phyloP scores from a whole-genome alignment of 768 basidiomycete genomes.

The Xerocomellus chrysenteron region DNA sequence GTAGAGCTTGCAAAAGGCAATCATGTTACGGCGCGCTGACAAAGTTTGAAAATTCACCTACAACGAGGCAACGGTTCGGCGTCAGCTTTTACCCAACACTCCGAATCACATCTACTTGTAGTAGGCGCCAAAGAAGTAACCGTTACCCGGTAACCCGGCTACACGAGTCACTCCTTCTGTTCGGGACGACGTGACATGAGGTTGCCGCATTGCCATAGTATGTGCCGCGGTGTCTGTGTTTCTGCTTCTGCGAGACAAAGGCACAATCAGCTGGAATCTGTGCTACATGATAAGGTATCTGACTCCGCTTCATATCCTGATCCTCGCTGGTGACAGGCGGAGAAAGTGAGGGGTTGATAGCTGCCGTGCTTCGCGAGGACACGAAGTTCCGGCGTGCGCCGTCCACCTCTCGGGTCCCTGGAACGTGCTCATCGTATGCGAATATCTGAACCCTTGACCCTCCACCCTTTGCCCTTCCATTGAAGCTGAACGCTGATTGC shows the following conservation, averaged over 20 bases:
- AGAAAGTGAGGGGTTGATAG: background rate
- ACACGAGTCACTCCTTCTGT: background rate
- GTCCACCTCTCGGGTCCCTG: slow-evolving; percentile 6
- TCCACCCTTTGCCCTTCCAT: slow-evolving; percentile 3
- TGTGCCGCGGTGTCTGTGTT: background rate
- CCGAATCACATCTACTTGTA: background rate
- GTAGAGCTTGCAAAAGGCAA: background rate
- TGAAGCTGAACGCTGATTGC: background rate
- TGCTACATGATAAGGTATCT: background rate
- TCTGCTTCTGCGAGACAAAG: too few relatives aligned
- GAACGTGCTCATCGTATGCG: slow-evolving; percentile 14
- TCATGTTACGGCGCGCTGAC: too few relatives aligned
- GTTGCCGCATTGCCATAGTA: slow-evolving; percentile 1
- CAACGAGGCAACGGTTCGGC: background rate
- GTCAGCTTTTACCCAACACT: background rate
- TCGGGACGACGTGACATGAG: background rate
- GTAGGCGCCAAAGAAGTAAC: background rate
- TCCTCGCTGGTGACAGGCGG: background rate
- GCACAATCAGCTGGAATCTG: background rate
- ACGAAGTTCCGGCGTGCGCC: slow-evolving; percentile 14
- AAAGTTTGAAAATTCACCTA: too few relatives aligned
- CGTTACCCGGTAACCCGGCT: background rate
- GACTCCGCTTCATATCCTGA: background rate
- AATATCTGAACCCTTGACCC: slow-evolving; percentile 17
- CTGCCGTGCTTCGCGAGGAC: background rate